Conservation (phyloP, 345 rosid genomes). For the Leavenworthia alabamica region DNA sequence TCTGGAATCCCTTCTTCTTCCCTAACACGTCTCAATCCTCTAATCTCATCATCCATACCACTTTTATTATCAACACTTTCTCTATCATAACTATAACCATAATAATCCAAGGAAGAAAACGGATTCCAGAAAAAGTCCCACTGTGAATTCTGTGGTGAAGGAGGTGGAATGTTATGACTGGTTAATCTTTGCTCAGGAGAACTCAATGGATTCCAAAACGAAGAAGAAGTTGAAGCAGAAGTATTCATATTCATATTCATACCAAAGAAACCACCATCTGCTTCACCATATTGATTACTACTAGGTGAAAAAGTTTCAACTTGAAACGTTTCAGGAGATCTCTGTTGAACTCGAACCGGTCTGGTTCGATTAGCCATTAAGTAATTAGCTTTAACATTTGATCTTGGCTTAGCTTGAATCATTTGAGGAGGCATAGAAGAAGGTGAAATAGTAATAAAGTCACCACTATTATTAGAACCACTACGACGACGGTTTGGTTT, state of each 20-base stretch:
- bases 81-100: slow-evolving; percentile 51
- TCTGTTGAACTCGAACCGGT: slow-evolving; percentile 67
- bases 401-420: slow-evolving; percentile 39
- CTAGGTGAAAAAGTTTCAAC: slow-evolving; percentile 58
- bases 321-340: slow-evolving; percentile 68
- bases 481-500: not conserved
- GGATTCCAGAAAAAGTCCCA: slow-evolving; percentile 99
- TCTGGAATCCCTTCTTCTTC: slow-evolving; percentile 98
- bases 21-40: slow-evolving; percentile 80
- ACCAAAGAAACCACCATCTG: slow-evolving; percentile 56
- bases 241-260: slow-evolving; percentile 40
- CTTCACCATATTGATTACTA: slow-evolving; percentile 41
- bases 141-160: slow-evolving; percentile 81
- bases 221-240: slow-evolving; percentile 18
- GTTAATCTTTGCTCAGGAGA: slow-evolving; percentile 37
- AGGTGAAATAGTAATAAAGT: slow-evolving; percentile 66
- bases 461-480: slow-evolving; percentile 32
- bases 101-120: slow-evolving; percentile 78
- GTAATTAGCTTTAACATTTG: slow-evolving; percentile 53
- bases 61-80: slow-evolving; percentile 49
- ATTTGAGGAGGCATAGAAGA: slow-evolving; percentile 26
- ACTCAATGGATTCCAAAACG: slow-evolving; percentile 29
- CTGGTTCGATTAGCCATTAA: slow-evolving; percentile 61
- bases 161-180: slow-evolving; percentile 57
- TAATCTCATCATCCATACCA: slow-evolving; percentile 62